Percentiles rank a stretch among this genome's conserved stretches.
Conservation (phyloP, 1,284 basidiomycete genomes). For the Sanghuangporus weigelae region DNA sequence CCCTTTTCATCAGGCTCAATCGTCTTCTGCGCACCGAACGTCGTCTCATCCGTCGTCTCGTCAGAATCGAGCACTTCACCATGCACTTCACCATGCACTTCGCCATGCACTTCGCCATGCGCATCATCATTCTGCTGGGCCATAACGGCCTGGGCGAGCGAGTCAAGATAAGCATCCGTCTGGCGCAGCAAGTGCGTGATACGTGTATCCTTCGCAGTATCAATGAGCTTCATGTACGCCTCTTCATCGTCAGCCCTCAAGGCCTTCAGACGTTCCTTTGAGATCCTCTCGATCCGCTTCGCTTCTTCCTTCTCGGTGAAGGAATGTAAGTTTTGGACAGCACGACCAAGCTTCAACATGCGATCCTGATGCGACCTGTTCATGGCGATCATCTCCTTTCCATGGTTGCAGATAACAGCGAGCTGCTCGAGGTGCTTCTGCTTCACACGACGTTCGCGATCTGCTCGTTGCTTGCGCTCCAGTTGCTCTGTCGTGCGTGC, state of each 20-base stretch:
- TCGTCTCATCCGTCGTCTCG: constrained; percentile 79
- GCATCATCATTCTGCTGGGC: constrained; percentile 88
- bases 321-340: constrained; percentile 83
- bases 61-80: constrained; percentile 33
- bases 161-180: constrained; percentile 94
- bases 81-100: constrained; percentile 38
- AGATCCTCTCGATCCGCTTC: constrained; percentile 92
- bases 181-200: constrained; percentile 95
- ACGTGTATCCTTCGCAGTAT: constrained; percentile 98
- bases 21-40: constrained; percentile 79
- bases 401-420: constrained; percentile 83
- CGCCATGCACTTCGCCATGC: constrained; percentile 33
- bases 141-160: constrained; percentile 89
- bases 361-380: constrained; percentile 71
- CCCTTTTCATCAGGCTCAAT: constrained; percentile 66
- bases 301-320: constrained; percentile 98
- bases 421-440: constrained; percentile 97
- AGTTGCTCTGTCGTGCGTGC: constrained; percentile 87
- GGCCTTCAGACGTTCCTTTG: constrained; percentile 98
- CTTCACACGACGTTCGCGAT: constrained; percentile 91
- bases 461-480: constrained; percentile 88
- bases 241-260: constrained; percentile 99
- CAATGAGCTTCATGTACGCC: constrained; percentile 98
- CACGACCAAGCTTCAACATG: constrained; percentile 77
- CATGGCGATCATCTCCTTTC: constrained; percentile 64